Base-by-base conservation (phyloP, 306 rosid species). In the Cicer chorassanicum region DNA sequence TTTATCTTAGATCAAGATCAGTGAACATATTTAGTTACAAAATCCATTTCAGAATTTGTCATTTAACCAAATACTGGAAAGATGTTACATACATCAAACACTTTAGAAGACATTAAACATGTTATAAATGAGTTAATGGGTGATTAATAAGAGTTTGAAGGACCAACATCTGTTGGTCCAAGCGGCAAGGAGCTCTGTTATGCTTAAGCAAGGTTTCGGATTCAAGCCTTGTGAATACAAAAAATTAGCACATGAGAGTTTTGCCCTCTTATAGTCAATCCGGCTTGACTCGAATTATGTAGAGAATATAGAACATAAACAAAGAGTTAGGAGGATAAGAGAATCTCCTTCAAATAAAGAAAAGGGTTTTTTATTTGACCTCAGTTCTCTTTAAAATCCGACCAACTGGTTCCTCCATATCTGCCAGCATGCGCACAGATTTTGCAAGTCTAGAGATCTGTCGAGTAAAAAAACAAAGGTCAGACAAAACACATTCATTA, bases 381-480 rank as follows among this genome's bases (percentile, higher is more conserved):
- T 91, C 97, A 13, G 85, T 89, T 87, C 86, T 89, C 88, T 75
- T 84, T 43, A 88, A 82, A 76, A 90, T 79, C 59, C 76, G 88
- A 73, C 94, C 96, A 70, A 93, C 45, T 68, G 98, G 96, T 72
- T 93, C 98, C 51, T 88, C 86, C 97, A 91, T 89, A 73, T 90
- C 84, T 2, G 97, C 97, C 71, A 93, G 85, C 73, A 81, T 85
- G 42, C 96, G 96, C 51, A 93, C 45, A 15, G 98, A 87, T 69
- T 70, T 88, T 49, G 87, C 97, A 65, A 91, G 97, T 60, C 86
- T 45, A 36, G 81, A 51, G 65, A 91, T 87, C 98, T 93, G 88
- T 53, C 65, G 59, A 72, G 65, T 19, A 70, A 48, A 55, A 73
- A 10, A 34, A 19, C 40, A 6, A 73, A 67, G 36, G 44, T 81